Evolutionary conservation across 768 basidiomycete genomes (phyloP), one percentile per base, ranked within the genome.

Genomic region (Lentinula edodes): DNA sequence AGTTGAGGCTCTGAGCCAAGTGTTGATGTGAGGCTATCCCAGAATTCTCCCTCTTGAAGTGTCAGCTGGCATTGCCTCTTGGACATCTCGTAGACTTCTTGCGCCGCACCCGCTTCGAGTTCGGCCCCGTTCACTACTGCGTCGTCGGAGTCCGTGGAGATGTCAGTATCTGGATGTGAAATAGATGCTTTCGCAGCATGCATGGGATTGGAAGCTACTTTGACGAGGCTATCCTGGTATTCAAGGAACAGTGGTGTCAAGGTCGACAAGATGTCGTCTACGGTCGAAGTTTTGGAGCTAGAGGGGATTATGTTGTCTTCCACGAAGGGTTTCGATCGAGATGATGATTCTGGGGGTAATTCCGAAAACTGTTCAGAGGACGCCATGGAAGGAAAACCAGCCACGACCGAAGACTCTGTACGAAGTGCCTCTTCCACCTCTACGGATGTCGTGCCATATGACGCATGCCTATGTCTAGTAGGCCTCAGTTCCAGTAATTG

Each of bases 11-110:
- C 35, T 39, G 15, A 8, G 20, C 23, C 38, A 15, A 59, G 41
- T n/a, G 58, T 38, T 7, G 58, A 67, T 16, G 73, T 64, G 23
- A 88, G 70, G 16, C 73, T 60, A 5, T 78, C 67, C 90, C 89
- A 90, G 51, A 91, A 67, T 38, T 71, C 70, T 35, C 82, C 83
- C 70, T 92, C 90, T 46, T 87, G 83, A 3, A 81, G 61, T 2
- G 79, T 80, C 45, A 91, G 77, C 61, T 84, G 78, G 39, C 80
- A 72, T 64, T 91, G 90, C 1, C 76, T 75, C 67, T 85, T 89
- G 46, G 87, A 85, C 79, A 87, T 80, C 18, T 75, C 75, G 60
- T 80, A 75, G 51, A 80, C 81, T 38, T 72, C 69, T 16, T 69
- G 73, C 1, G 72, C 73, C 10, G 79, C 79, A 43, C 73, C 72